These are phyloP conservation scores for Aureobasidium sp. DNA, from an alignment of 2,329 filamentous ascomycete species.

Conservation along the genomic window DNA sequence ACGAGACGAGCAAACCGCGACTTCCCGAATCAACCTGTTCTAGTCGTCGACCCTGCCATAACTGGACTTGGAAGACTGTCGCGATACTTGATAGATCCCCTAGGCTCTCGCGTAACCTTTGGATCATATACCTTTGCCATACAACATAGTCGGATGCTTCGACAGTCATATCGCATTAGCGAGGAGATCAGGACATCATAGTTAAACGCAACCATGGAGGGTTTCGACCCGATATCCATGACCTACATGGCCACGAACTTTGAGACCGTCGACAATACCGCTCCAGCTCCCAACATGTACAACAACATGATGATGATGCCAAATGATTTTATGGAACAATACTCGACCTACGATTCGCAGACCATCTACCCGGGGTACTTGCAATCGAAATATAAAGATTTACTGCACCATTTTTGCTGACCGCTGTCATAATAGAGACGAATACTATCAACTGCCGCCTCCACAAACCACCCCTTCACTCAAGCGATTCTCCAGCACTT, in stretches of 20 bases:
- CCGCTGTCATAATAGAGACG: slow-evolving; percentile 18
- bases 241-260: slow-evolving; percentile 51
- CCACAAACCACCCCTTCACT: slow-evolving; percentile 20
- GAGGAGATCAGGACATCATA: not conserved
- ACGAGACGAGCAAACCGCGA: slow-evolving; percentile 3
- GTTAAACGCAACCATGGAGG: slow-evolving; percentile 36
- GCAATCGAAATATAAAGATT: not conserved
- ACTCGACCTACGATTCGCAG: slow-evolving; percentile 51
- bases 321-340: slow-evolving; percentile 46
- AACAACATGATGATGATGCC: slow-evolving; percentile 40
- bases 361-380: slow-evolving; percentile 50
- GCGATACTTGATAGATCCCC: not conserved
- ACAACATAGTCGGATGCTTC: not conserved
- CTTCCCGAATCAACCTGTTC: not conserved
- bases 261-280: slow-evolving; percentile 40
- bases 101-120: not conserved
- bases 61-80: not conserved
- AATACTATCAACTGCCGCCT: slow-evolving; percentile 21
- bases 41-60: not conserved
- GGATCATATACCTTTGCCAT: not conserved
- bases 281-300: slow-evolving; percentile 35
- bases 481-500: slow-evolving; percentile 22
- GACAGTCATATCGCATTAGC: not conserved
- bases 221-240: slow-evolving; percentile 54
- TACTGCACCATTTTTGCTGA: not conserved